A percentile compares a stretch with the other conserved stretches of the same genome.
Conservation (phyloP, 129 eudicot genomes). For the Pulicaria dysenterica region DNA sequence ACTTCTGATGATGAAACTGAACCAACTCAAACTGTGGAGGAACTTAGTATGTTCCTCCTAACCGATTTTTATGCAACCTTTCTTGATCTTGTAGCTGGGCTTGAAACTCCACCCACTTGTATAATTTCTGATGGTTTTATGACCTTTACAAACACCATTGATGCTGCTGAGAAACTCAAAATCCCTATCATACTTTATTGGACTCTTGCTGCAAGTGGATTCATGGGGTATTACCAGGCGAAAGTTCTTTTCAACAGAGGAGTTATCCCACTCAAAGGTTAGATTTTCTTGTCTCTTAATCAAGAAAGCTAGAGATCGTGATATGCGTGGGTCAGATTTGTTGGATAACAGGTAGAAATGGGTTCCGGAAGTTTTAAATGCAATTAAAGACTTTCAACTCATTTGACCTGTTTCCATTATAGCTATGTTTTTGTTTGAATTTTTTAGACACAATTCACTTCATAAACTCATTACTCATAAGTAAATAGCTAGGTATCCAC, state of each 20-base stretch:
- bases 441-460: too few species aligned
- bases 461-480: too few species aligned
- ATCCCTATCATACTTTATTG: constrained; percentile 27
- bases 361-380: too few species aligned
- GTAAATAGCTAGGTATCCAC: too few species aligned
- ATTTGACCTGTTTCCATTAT: too few species aligned
- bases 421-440: too few species aligned
- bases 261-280: constrained; percentile 28
- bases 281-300: not conserved
- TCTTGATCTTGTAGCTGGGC: constrained; percentile 21
- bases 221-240: constrained; percentile 28
- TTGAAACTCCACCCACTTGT: constrained; percentile 31
- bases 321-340: too few species aligned
- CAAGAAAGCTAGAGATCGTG: not conserved
- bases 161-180: constrained; percentile 31
- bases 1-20: constrained; percentile 7
- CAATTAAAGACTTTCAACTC: too few species aligned
- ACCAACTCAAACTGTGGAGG: not conserved
- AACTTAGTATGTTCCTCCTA: not conserved
- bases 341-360: too few species aligned
- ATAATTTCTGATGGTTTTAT: constrained; percentile 33
- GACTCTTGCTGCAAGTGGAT: constrained; percentile 37
- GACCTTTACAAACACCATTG: constrained; percentile 21
- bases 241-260: not conserved
- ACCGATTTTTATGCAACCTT: constrained; percentile 14